phyloP scores from a whole-genome alignment of 306 rosid genomes.

The Vigna hirtella region DNA sequence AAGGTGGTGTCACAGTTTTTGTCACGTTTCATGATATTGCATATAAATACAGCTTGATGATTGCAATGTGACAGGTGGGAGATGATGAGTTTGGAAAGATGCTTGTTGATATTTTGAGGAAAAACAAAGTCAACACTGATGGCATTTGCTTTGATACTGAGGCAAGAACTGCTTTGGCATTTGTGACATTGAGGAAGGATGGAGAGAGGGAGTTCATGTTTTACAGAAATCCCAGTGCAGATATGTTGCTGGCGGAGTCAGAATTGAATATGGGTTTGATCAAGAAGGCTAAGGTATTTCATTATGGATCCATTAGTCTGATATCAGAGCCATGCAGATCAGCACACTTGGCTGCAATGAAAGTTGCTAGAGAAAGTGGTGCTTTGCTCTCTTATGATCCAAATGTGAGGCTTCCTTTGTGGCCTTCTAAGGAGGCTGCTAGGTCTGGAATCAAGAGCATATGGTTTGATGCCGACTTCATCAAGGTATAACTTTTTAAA shows the following conservation, averaged over 20 bases:
- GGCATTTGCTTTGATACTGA: conserved; percentile 59
- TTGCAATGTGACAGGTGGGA: conserved; percentile 54
- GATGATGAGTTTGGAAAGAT: conserved; percentile 76
- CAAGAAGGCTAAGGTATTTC: conserved; percentile 64
- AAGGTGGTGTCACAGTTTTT: neutral
- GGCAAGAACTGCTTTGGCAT: conserved; percentile 80
- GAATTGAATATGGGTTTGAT: conserved; percentile 61
- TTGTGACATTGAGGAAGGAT: conserved; percentile 63
- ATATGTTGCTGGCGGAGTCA: conserved; percentile 65
- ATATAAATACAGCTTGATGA: neutral
- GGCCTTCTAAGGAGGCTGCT: conserved; percentile 71
- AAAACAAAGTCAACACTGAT: conserved; percentile 58
- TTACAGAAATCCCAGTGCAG: conserved; percentile 78
- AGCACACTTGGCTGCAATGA: conserved; percentile 79
- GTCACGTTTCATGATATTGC: neutral
- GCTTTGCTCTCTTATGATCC: conserved; percentile 76
- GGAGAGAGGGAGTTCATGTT: conserved; percentile 88
- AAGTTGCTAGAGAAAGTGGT: conserved; percentile 64
- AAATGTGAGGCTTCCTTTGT: conserved; percentile 66
- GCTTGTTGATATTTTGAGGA: conserved; percentile 62
- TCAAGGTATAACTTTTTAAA: conserved; percentile 50
- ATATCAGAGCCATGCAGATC: conserved; percentile 75
- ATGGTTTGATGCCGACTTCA: conserved; percentile 73
- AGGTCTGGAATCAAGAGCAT: conserved; percentile 70
- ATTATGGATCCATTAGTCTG: conserved; percentile 74